Base-by-base conservation (phyloP, 2,329 filamentous ascomycete species). In the Hortaea sp. region DNA sequence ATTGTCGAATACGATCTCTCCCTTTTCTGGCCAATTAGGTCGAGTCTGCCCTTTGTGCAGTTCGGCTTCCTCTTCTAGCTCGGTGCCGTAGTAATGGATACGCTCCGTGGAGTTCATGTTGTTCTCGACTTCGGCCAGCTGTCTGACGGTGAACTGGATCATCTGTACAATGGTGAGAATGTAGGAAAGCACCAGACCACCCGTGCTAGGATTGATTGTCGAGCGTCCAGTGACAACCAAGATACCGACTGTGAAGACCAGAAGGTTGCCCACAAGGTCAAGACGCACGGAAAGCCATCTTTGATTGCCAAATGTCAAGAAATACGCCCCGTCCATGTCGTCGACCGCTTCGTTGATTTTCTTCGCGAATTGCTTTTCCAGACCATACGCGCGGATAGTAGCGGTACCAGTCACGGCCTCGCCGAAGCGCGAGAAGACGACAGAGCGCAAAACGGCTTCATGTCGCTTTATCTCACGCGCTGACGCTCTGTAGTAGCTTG, bases 81-180 rank as follows among this genome's bases (percentile, higher is more conserved):
- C 68, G 1, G 79, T 87, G 45, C 87, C 89, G 63, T 97, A 97
- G 69, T 94, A 88, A 63, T 88, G 81, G 31, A 97, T 74, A 42
- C 92, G 83, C 68, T 97, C 90, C 0, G 94, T 92, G 0, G 89
- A 83, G 64, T 95, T 97, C 90, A 97, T 97, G 61, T 89, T 88
- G 67, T 95, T 97, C 66, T 97, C 90, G 6, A 97, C 88, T 65
- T 95, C 90, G 28, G 90, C 90, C 6, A 95, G 75, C 66, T 97
- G 90, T 12, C 92, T 80, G 12, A 97, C 87, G 0, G 88, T 90
- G 66, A 95, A 95, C 62, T 95, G 90, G 53, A 97, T 83, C 84
- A 95, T 88, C 65, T 94, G 87, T 12, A 94, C 88, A 59, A 95
- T 94, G 10, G 84, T 78, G 12, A 98, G 75, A 60, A 97, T 94